Conservation (phyloP, 2,329 filamentous ascomycete genomes). For the Cladosporium phlei region DNA sequence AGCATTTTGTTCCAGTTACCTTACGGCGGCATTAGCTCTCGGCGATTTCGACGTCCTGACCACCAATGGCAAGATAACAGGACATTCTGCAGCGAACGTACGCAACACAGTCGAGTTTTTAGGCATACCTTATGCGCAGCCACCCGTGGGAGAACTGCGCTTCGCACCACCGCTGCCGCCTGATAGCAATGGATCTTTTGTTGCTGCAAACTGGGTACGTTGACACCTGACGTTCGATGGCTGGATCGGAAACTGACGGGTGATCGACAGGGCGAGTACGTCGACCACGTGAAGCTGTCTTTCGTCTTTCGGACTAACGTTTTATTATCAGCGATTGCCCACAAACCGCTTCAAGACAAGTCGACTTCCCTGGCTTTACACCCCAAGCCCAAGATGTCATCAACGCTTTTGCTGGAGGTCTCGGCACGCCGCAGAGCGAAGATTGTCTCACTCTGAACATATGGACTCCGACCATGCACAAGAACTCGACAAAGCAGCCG, state of each 20-base stretch:
- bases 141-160: conserved; percentile 9
- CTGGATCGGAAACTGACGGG: background rate
- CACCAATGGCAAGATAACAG: conserved; percentile 6
- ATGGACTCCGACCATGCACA: conserved; percentile 28
- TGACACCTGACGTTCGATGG: background rate
- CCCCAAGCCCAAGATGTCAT: conserved; percentile 11
- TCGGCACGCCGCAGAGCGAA: conserved; percentile 18
- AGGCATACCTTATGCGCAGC: conserved; percentile 15
- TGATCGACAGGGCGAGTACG: conserved; percentile 7
- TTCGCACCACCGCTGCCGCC: conserved; percentile 6
- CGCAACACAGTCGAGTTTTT: conserved; percentile 8
- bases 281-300: background rate
- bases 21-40: too few species aligned
- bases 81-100: conserved; percentile 3
- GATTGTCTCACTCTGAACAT: conserved; percentile 37
- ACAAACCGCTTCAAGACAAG: background rate
- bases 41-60: conserved; percentile 6
- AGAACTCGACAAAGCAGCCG: conserved; percentile 24
- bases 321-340: conserved; percentile 4
- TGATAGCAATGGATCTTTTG: background rate
- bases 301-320: background rate
- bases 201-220: conserved; percentile 6
- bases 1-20: too few species aligned
- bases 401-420: conserved; percentile 3
- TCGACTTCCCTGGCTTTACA: conserved; percentile 7